phyloP scores from a whole-genome alignment of 2,329 filamentous ascomycete genomes.

The Phialocephala subalpina region DNA sequence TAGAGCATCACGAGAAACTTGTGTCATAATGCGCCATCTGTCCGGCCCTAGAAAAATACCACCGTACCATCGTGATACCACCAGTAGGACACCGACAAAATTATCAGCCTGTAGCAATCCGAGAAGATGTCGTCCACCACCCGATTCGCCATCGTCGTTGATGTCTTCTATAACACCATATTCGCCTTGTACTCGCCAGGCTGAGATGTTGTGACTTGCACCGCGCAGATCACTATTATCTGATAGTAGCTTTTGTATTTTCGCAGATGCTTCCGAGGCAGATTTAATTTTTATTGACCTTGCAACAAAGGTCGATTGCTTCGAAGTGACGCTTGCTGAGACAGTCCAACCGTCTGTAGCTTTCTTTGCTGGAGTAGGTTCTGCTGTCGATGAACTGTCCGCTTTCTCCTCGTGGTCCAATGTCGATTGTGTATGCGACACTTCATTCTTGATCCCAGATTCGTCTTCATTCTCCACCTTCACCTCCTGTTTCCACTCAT shows the following conservation, averaged over 20 bases:
- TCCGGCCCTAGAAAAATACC: constrained; percentile 68
- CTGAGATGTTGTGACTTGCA: constrained; percentile 61
- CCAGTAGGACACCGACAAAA: constrained; percentile 60
- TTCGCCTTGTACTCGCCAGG: constrained; percentile 39
- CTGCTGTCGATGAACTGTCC: neutral
- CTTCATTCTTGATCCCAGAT: neutral
- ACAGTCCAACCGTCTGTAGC: constrained; percentile 53
- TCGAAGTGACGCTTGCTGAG: constrained; percentile 59
- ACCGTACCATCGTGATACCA: constrained; percentile 69
- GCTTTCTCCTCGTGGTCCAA: neutral
- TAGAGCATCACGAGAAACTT: constrained; percentile 62
- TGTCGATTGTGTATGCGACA: constrained; percentile 7
- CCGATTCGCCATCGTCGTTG: constrained; percentile 66
- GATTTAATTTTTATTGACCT: constrained; percentile 54
- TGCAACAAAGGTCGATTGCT: constrained; percentile 65
- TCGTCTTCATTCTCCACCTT: constrained; percentile 2
- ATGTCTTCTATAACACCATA: constrained; percentile 39
- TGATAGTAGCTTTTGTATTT: constrained; percentile 57
- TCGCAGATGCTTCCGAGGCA: constrained; percentile 49
- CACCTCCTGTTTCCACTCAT: constrained; percentile 57
- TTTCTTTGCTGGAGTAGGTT: neutral
- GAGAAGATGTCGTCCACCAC: constrained; percentile 64
- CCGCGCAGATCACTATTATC: constrained; percentile 58
- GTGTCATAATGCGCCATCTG: constrained; percentile 68
- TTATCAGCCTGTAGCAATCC: constrained; percentile 60